Base-by-base conservation (phyloP, 1,284 basidiomycete genomes). In the Neonothopanus nambi region DNA sequence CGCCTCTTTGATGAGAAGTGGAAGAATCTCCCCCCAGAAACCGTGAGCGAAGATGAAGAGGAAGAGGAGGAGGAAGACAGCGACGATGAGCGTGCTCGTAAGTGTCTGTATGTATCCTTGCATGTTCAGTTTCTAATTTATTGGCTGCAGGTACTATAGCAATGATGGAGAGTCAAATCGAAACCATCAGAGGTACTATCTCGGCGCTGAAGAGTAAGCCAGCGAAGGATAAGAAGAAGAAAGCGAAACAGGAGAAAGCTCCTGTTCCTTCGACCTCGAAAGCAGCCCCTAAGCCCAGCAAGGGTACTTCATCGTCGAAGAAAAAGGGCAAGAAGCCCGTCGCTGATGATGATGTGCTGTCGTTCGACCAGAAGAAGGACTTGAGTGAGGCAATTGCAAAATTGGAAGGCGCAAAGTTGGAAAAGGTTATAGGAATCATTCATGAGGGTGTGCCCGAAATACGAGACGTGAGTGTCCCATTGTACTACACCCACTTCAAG, bases 311-410 rank as follows among this genome's bases (percentile, higher is more conserved):
- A 6, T 62, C 70, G 15, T 75, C 74, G 63, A 83, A 80, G 67
- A 85, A 81, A 67, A 83, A 78, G 66, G 62, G 64, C 23, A 84
- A 82, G 70, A 82, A 82, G 61, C 70, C 70, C 36, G 58, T 78
- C 41, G 68, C 76, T 11, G 77, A 79, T 50, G 87, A 90, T 63
- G 88, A 91, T 61, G 86, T 88, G 49, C 74, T 97, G 30, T 89
- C 91, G 38, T 92, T 95, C 67, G 90, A 93, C 63, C 94, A 97
- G 76, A 97, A 98, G 85, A 93, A 95, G 73, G 93, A 97, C 66
- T 76, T 98, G 53, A 95, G 93, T 63, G 92, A 95, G 69, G 91
- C 93, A 51, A 98, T 98, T 62, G 79, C 81, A 56, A 81, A 80
- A 60, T 80, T 93, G 17, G 91, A 94, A 59, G 91, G 85, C 20